Percentiles rank a stretch among this genome's conserved stretches.
Conservation (phyloP, 176 grass and related monocot genomes). For the Ensete ventricosum region DNA sequence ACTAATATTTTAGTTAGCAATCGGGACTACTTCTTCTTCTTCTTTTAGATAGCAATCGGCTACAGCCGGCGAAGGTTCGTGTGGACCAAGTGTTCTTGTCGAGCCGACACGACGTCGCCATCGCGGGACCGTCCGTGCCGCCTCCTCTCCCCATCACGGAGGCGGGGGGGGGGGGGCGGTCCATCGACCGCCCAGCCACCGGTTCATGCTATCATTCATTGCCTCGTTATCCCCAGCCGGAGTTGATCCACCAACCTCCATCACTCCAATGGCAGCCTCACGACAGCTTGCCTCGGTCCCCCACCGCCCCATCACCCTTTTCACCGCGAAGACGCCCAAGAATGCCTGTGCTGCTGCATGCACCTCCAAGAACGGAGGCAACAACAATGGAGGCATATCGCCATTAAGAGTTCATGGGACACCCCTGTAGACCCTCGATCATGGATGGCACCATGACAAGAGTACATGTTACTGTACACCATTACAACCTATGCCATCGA, state of each 20-base stretch:
- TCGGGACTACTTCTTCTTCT: too few relatives aligned
- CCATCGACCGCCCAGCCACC: conserved; percentile 1
- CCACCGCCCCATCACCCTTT: neutral
- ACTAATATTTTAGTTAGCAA: too few relatives aligned
- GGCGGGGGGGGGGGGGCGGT: neutral
- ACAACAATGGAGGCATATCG: too few relatives aligned
- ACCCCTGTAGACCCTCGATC: too few relatives aligned
- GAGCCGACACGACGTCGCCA: neutral
- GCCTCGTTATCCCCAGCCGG: conserved; percentile 4
- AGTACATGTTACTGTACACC: too few relatives aligned
- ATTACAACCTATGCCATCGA: too few relatives aligned
- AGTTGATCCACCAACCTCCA: conserved; percentile 10
- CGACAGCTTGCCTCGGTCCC: conserved; percentile 1
- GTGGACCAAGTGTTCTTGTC: neutral
- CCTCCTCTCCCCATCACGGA: neutral
- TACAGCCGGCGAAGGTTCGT: neutral
- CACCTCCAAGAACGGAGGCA: too few relatives aligned
- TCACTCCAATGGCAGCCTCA: neutral
- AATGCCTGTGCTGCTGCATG: too few relatives aligned
- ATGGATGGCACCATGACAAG: too few relatives aligned
- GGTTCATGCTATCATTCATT: neutral
- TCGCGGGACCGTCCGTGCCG: neutral
- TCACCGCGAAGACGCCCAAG: neutral
- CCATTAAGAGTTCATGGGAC: too few relatives aligned
- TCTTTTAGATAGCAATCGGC: too few relatives aligned